Evolutionary conservation across 345 rosid genomes (phyloP), one percentile per base, ranked within the genome.

Genomic region (Populus davidiana): DNA sequence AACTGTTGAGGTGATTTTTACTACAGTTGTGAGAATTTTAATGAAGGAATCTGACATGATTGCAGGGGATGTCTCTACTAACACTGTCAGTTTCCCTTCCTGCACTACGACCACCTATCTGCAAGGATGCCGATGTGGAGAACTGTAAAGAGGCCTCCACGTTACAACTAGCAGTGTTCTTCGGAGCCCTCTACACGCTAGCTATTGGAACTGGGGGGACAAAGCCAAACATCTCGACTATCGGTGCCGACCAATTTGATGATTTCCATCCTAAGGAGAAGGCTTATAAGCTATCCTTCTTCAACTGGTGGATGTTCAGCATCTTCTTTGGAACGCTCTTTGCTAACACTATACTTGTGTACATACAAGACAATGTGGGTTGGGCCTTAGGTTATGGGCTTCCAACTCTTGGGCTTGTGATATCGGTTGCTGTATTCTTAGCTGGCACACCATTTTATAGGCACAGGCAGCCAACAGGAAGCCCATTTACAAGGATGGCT

Each of bases 271-370:
- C 91, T 0, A 91, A 86, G 69, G 98, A 96, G 86, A 96, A 93
- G 86, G 79, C 67, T 65, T 83, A 85, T 0, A 96, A 93, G 82
- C 87, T 91, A 38, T 93, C 99, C 43, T 96, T 93, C 90, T 96
- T 96, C 94, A 96, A 93, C 61, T 96, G 98, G 99, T 96, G 99
- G 98, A 85, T 91, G 97, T 93, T 96, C 80, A 88, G 96, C 86
- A 91, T 93, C 69, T 96, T 93, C 84, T 84, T 87, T 64, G 99
- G 99, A 21, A 89, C 94, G 25, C 89, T 96, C 41, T 93, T 96
- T 36, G 94, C 98, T 59, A 90, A 93, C 85, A 92, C 97, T 0
- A 59, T 88, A 13, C 94, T 93, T 38, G 97, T 96, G 6, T 96
- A 93, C 79, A 80, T 93, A 67, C 98, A 96, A 80, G 99, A 96